Percentiles rank a stretch among this genome's conserved stretches.
Evolutionary conservation across 148 eudicot species (phyloP).

Genomic region (Silene latifolia): DNA sequence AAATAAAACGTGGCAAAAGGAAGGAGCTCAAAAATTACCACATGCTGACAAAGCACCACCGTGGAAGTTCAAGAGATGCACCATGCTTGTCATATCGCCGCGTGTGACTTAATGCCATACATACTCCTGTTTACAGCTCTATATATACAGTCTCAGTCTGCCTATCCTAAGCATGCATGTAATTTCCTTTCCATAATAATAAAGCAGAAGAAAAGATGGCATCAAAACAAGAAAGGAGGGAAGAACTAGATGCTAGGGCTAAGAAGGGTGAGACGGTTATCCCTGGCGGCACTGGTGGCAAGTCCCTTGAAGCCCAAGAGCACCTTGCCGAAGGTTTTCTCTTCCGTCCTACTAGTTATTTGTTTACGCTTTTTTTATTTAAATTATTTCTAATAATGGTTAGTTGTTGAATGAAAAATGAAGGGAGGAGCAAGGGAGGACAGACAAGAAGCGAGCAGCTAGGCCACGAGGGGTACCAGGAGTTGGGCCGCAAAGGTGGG

Average conservation of each 20-base stretch:
- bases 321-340: conserved; percentile 32
- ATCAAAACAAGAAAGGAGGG: conserved; percentile 31
- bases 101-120: conserved; percentile 11
- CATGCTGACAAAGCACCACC: conserved; percentile 2
- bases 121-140: background rate
- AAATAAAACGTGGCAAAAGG: conserved; percentile 19
- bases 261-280: conserved; percentile 39
- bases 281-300: conserved; percentile 38
- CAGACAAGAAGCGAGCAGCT: conserved; percentile 42
- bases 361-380: no score
- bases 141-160: background rate
- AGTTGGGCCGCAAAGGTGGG: conserved; percentile 24
- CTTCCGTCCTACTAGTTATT: no score
- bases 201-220: conserved; percentile 23
- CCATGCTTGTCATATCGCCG: conserved; percentile 16
- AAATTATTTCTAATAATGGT: no score
- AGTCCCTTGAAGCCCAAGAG: conserved; percentile 30
- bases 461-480: conserved; percentile 35
- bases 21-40: conserved; percentile 2
- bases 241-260: conserved; percentile 41
- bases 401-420: no score
- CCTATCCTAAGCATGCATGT: background rate
- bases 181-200: background rate
- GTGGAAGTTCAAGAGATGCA: conserved; percentile 15
- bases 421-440: conserved; percentile 57